These are phyloP conservation scores for Papiliotrema laurentii DNA, from an alignment of 1,284 basidiomycete species.

Conservation along the genomic window DNA sequence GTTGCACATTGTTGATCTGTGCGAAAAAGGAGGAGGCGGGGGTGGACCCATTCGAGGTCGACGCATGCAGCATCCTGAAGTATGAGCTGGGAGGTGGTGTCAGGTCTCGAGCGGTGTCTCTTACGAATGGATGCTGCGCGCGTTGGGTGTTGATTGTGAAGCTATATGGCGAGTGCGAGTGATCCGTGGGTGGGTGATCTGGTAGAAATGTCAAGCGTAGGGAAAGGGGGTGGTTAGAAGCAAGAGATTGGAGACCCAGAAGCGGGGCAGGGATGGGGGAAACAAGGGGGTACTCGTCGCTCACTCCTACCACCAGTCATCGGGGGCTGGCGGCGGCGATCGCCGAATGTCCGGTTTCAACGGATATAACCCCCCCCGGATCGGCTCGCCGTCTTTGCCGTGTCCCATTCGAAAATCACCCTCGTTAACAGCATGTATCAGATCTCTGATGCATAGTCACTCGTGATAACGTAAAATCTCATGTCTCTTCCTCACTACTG, in stretches of 20 bases:
- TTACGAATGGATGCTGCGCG: slow-evolving; percentile 6
- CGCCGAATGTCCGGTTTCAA: too few species aligned
- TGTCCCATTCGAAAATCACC: neutral
- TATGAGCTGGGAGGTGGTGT: neutral
- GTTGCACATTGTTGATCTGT: slow-evolving; percentile 24
- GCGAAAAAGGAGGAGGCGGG: slow-evolving; percentile 21
- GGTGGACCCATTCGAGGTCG: slow-evolving; percentile 14
- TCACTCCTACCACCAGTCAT: neutral
- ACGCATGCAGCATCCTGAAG: slow-evolving; percentile 33
- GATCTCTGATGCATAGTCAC: neutral
- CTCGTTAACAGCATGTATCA: neutral
- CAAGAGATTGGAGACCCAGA: neutral
- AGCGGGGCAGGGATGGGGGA: neutral
- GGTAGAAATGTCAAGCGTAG: neutral
- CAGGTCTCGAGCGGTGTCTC: neutral
- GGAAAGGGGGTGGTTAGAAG: neutral
- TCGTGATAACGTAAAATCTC: neutral
- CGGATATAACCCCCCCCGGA: too few species aligned
- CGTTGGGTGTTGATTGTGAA: neutral
- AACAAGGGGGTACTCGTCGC: neutral
- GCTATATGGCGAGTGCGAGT: neutral
- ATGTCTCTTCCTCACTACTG: slow-evolving; percentile 1
- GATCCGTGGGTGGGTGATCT: neutral
- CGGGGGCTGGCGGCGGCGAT: neutral
- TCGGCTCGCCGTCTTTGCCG: neutral